These are phyloP conservation scores for Penicillium argentinense DNA, from an alignment of 495 filamentous ascomycete genomes.

Conservation along the genomic window DNA sequence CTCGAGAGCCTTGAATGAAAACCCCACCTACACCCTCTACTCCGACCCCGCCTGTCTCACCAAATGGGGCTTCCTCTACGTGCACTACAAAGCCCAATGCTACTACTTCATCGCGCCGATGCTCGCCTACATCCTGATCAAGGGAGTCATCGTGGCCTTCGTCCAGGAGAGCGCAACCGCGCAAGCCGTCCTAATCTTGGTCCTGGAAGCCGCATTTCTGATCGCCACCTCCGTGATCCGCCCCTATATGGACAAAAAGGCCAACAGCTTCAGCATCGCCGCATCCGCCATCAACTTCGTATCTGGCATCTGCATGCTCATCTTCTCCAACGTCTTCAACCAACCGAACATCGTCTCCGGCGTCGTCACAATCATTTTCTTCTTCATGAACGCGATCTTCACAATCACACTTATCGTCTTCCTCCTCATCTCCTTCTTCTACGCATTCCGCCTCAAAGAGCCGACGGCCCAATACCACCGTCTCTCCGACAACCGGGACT, in stretches of 20 bases:
- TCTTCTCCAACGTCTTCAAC: conserved; percentile 79
- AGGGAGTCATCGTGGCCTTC: conserved; percentile 87
- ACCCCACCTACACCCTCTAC: conserved; percentile 94
- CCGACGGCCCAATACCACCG: conserved; percentile 91
- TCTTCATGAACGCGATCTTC: conserved; percentile 89
- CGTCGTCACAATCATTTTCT: conserved; percentile 90
- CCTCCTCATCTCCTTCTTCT: conserved; percentile 78
- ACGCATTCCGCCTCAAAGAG: conserved; percentile 87
- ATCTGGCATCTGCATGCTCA: conserved; percentile 79
- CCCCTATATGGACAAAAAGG: conserved; percentile 98
- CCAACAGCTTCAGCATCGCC: conserved; percentile 92
- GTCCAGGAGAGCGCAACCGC: conserved; percentile 66
- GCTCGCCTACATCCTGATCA: conserved; percentile 75
- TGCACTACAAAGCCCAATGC: conserved; percentile 91
- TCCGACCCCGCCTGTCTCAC: conserved; percentile 89
- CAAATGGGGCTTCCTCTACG: conserved; percentile 98
- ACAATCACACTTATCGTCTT: conserved; percentile 81
- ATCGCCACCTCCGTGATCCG: conserved; percentile 75
- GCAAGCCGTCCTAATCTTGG: conserved; percentile 78
- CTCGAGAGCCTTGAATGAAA: conserved; percentile 85
- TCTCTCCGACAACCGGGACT: conserved; percentile 91
- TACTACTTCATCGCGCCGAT: conserved; percentile 93
- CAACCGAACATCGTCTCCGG: conserved; percentile 82
- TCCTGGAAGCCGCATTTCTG: conserved; percentile 80
- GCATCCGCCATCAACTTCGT: conserved; percentile 86